These are phyloP conservation scores for Kodamaea jinghongensis DNA, from an alignment of 805 yeast genomes.

Conservation along the genomic window DNA sequence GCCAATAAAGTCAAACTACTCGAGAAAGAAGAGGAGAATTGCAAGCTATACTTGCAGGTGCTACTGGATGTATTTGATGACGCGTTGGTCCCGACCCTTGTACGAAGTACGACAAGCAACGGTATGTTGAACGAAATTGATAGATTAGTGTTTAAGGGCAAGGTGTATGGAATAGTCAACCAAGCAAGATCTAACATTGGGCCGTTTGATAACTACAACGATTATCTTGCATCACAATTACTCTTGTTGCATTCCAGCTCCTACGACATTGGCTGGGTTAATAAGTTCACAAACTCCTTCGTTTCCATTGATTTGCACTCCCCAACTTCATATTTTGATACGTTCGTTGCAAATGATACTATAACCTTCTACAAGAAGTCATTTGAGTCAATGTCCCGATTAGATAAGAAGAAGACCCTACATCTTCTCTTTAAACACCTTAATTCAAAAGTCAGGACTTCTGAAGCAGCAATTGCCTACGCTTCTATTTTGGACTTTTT, in stretches of 20 bases:
- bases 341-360: conserved; percentile 3
- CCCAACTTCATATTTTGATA: conserved; percentile 15
- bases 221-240: conserved; percentile 19
- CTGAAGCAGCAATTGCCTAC: conserved; percentile 17
- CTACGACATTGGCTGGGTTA: conserved; percentile 10
- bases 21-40: conserved; percentile 2
- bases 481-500: conserved; percentile 16
- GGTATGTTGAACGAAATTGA: conserved; percentile 32
- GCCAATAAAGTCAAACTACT: conserved; percentile 14
- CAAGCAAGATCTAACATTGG: conserved; percentile 18
- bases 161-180: conserved; percentile 21
- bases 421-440: conserved; percentile 16
- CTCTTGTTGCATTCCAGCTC: conserved; percentile 12
- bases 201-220: conserved; percentile 19
- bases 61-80: conserved; percentile 16
- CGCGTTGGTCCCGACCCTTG: conserved; percentile 14
- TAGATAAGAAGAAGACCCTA: conserved; percentile 24
- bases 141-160: conserved; percentile 36
- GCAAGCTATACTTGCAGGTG: conserved; percentile 13
- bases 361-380: conserved; percentile 19
- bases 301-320: conserved; percentile 19
- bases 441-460: conserved; percentile 2
- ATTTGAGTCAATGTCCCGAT: conserved; percentile 21
- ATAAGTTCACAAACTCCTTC: conserved; percentile 20
- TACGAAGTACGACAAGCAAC: conserved; percentile 1